Evolutionary conservation across 805 yeast genomes (phyloP), one percentile per base, ranked within the genome.

Genomic region (Metschnikowia lochheadii): DNA sequence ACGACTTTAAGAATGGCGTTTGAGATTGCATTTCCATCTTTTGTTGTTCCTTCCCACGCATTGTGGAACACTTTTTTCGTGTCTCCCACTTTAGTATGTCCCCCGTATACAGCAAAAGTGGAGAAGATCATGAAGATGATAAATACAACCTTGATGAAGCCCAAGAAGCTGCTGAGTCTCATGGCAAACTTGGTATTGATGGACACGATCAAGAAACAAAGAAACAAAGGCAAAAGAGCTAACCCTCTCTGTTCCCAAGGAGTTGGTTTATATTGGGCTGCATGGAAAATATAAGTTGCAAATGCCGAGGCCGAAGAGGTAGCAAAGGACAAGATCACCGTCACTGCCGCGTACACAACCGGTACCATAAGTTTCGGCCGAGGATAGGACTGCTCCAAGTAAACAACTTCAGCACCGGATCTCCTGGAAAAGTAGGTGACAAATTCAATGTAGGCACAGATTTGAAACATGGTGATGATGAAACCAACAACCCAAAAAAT

Each of bases 401-500:
- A 70, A 3, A 63, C 73, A 14, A 69, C 75, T 53, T 68, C 72
- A 31, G 70, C 75, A 21, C 74, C 76, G 1, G 66, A 61, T 54
- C 76, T 61, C 23, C 61, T 60, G 35, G 57, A 56, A 52, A 63
- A 73, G 53, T 75, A 75, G 4, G 73, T 66, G 31, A 69, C 72
- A 54, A 62, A 76, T 53, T 76, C 78, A 37, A 74, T 65, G 54
- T 72, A 73, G 32, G 75, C 66, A 38, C 62, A 60, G 32, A 72
- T 59, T 43, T 70, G 69, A 32, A 70, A 62, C 15, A 73, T 48
- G 5, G 76, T 68, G 46, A 76, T 68, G 32, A 74, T 43, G 51
- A 67, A 73, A 11, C 79, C 75, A 20, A 62, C 57, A 2, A 69
- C 56, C 79, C 79, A 75, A n/a, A 75, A 59, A 3, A 75, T 67